Conservation (phyloP, 2,329 filamentous ascomycete species). For the Aspergillus puulaauensis region DNA sequence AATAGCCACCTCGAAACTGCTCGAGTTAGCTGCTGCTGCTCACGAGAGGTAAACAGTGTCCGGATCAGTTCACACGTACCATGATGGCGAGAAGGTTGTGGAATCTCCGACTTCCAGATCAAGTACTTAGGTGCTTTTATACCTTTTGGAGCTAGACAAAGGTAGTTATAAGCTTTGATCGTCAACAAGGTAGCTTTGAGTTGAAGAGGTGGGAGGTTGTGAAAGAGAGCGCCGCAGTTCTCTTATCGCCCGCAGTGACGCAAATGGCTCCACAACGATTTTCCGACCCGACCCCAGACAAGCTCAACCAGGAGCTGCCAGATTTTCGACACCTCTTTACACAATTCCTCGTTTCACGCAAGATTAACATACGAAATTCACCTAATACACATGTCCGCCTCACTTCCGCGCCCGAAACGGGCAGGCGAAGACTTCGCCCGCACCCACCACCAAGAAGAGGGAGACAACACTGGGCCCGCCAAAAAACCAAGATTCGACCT, state of each 20-base stretch:
- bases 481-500: conserved; percentile 93
- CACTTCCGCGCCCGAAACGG: conserved; percentile 76
- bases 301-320: neutral
- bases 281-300: conserved; percentile 41
- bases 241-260: conserved; percentile 34
- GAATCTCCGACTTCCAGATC: neutral
- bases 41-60: neutral
- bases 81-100: conserved; percentile 15
- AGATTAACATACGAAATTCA: neutral
- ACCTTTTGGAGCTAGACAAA: neutral
- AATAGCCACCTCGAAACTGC: conserved; percentile 50
- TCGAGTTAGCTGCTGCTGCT: conserved; percentile 16
- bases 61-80: conserved; percentile 20
- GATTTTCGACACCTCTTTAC: neutral
- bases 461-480: conserved; percentile 44
- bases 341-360: neutral
- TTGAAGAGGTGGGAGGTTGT: neutral
- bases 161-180: neutral
- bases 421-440: conserved; percentile 78
- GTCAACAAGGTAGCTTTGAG: neutral
- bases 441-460: conserved; percentile 64
- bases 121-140: neutral
- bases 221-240: conserved; percentile 10
- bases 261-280: conserved; percentile 39
- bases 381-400: conserved; percentile 51